Percentiles rank a stretch among this genome's conserved stretches.
phyloP scores from a whole-genome alignment of 2,329 filamentous ascomycete genomes.

The Stachybotrys elegans region DNA sequence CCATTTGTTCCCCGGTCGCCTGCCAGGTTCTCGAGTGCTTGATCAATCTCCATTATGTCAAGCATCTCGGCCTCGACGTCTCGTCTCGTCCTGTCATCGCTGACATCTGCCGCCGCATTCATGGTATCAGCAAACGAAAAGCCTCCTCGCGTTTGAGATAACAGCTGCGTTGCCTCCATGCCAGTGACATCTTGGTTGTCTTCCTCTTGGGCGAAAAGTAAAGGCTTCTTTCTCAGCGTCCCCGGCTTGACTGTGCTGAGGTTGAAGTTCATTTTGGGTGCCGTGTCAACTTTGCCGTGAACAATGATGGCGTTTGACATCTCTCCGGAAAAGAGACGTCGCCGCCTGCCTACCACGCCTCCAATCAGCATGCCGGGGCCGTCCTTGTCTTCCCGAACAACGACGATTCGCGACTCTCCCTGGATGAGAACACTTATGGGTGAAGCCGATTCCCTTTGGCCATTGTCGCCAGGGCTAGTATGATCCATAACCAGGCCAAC shows the following conservation, averaged over 20 bases:
- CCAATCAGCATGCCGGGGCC: constrained; percentile 38
- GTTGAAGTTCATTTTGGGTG: constrained; percentile 41
- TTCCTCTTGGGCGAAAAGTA: constrained; percentile 21
- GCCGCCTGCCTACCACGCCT: constrained; percentile 26
- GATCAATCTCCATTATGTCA: constrained; percentile 62
- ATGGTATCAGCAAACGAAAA: constrained; percentile 49
- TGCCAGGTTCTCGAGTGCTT: constrained; percentile 52
- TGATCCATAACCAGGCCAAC: constrained; percentile 40
- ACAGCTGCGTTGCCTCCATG: constrained; percentile 15
- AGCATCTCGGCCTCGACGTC: constrained; percentile 57
- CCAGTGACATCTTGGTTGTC: constrained; percentile 8
- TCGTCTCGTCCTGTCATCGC: constrained; percentile 42
- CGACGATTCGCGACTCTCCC: constrained; percentile 50
- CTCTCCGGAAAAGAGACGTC: constrained; percentile 31
- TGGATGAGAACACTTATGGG: constrained; percentile 50
- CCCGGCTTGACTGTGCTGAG: constrained; percentile 40
- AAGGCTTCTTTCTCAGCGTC: constrained; percentile 25
- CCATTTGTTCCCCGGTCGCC: constrained; percentile 36
- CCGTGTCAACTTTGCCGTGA: constrained; percentile 37
- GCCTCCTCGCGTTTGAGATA: constrained; percentile 28
- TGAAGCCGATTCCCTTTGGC: constrained; percentile 31
- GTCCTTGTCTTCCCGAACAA: constrained; percentile 49
- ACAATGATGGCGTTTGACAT: constrained; percentile 50
- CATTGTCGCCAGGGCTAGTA: constrained; percentile 13
- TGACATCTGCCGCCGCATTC: constrained; percentile 46